Evolutionary conservation across 2,329 filamentous ascomycete species (phyloP).

Genomic region (Diaporthe velutina): DNA sequence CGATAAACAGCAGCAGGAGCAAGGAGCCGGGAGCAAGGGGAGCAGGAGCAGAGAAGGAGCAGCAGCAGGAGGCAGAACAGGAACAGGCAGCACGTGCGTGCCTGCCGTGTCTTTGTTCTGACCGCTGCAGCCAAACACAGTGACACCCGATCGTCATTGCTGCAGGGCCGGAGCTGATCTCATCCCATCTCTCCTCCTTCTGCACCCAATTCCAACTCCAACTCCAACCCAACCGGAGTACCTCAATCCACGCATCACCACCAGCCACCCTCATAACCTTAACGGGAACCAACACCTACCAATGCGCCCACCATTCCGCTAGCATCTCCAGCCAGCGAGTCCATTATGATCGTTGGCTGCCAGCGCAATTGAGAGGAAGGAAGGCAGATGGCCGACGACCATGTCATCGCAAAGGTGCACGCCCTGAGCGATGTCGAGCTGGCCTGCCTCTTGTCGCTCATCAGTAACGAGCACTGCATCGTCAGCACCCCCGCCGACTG

Average conservation of each 20-base stretch:
- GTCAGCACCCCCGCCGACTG: constrained; percentile 77
- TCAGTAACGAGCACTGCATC: constrained; percentile 88
- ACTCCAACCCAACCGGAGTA: not conserved
- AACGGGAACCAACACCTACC: not conserved
- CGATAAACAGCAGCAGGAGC: not conserved
- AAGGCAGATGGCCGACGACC: constrained; percentile 70
- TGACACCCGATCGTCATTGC: constrained; percentile 25
- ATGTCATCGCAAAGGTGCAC: constrained; percentile 78
- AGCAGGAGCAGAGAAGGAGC: not conserved
- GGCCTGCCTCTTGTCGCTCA: constrained; percentile 84
- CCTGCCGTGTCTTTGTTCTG: constrained; percentile 16
- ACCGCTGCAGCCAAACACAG: not conserved
- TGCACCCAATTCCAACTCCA: not conserved
- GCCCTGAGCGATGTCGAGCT: constrained; percentile 89
- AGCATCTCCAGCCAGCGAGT: constrained; percentile 3
- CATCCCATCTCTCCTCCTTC: not conserved
- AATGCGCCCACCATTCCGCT: not conserved
- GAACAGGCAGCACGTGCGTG: constrained; percentile 7
- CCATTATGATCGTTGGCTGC: constrained; percentile 27
- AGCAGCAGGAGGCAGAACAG: not conserved
- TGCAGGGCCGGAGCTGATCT: constrained; percentile 27
- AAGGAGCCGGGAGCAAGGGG: not conserved
- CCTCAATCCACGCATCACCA: constrained; percentile 8
- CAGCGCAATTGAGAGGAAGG: constrained; percentile 18
- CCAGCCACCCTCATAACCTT: constrained; percentile 1